These are phyloP conservation scores for Lathyrus aphaca DNA, from an alignment of 306 rosid species.

Conservation along the genomic window DNA sequence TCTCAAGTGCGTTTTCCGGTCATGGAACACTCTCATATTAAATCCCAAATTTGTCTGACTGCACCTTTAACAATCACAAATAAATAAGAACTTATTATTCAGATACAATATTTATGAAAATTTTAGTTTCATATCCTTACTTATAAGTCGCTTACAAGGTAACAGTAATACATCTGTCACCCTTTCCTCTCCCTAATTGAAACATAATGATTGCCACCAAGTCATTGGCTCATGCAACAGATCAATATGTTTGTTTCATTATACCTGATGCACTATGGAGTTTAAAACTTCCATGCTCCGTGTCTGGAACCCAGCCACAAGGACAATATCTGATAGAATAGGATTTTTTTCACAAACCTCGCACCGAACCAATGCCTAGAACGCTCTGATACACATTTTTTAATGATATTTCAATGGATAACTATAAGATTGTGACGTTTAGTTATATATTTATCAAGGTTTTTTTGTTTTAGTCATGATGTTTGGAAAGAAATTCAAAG, in stretches of 20 bases:
- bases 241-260: background rate
- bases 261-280: too few species aligned
- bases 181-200: background rate
- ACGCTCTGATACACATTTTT: background rate
- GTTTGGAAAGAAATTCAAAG: background rate
- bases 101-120: background rate
- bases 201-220: background rate
- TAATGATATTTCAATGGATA: background rate
- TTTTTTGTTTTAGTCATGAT: background rate
- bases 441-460: background rate
- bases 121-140: background rate
- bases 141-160: background rate
- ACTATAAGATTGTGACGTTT: background rate
- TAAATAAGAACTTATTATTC: background rate
- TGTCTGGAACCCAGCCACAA: background rate
- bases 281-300: too few species aligned
- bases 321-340: background rate
- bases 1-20: background rate
- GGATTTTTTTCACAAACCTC: background rate
- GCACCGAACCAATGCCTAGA: too few species aligned
- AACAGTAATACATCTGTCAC: background rate
- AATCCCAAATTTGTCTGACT: background rate
- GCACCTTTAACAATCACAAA: background rate
- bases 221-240: background rate
- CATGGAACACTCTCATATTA: background rate